Percentiles rank a stretch among this genome's conserved stretches.
phyloP scores from a whole-genome alignment of 2,329 filamentous ascomycete genomes.

The Phaeomoniella chlamydospora region DNA sequence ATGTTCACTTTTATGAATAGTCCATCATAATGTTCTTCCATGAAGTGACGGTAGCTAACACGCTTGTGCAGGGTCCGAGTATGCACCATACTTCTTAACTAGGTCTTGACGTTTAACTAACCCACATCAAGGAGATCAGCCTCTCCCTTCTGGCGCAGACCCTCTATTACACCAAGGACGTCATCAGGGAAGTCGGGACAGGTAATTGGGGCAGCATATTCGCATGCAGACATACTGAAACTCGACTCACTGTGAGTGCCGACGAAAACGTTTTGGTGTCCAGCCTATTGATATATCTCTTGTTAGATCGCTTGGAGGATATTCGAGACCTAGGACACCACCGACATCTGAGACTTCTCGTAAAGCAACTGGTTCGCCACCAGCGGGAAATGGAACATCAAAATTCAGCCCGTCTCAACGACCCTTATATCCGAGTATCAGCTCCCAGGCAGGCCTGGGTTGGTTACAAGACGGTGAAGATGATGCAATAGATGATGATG shows the following conservation, averaged over 20 bases:
- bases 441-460: constrained; percentile 68
- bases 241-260: constrained; percentile 58
- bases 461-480: constrained; percentile 63
- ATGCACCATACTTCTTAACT: constrained; percentile 9
- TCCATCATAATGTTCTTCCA: too few relatives aligned
- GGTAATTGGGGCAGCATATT: constrained; percentile 89
- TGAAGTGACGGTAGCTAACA: too few relatives aligned
- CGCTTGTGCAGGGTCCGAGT: constrained; percentile 2
- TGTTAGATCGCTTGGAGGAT: constrained; percentile 28
- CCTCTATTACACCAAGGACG: constrained; percentile 38
- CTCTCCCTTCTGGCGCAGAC: constrained; percentile 75
- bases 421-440: constrained; percentile 65
- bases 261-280: constrained; percentile 9
- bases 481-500: constrained; percentile 49
- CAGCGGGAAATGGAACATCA: constrained; percentile 39
- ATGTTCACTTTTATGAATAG: neutral
- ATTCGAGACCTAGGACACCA: constrained; percentile 61
- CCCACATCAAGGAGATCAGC: constrained; percentile 46
- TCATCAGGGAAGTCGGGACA: constrained; percentile 47
- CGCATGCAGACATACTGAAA: constrained; percentile 87
- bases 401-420: constrained; percentile 37
- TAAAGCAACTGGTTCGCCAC: constrained; percentile 36
- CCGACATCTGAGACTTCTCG: constrained; percentile 47
- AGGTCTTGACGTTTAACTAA: neutral
- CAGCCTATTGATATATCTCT: constrained; percentile 37